Percentiles rank a stretch among this genome's conserved stretches.
Conservation (phyloP, 164 flowering plant species). For the Taxillus chinensis region DNA sequence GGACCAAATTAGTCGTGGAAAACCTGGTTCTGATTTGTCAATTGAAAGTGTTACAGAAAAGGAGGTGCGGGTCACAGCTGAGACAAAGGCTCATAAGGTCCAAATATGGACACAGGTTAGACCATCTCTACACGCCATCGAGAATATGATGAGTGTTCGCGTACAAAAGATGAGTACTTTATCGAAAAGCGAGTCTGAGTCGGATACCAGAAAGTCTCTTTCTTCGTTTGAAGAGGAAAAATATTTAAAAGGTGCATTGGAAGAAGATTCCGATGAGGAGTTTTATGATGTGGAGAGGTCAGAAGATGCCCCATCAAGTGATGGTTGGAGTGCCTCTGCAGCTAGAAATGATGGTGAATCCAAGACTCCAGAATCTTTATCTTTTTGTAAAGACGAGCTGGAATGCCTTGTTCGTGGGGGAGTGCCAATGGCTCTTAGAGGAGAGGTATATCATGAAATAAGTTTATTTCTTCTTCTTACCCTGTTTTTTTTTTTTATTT, state of each 20-base stretch:
- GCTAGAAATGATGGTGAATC: slow-evolving; percentile 20
- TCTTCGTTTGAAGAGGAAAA: slow-evolving; percentile 35
- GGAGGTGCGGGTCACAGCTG: slow-evolving; percentile 13
- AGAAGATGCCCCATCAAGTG: slow-evolving; percentile 46
- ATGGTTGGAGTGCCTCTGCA: slow-evolving; percentile 18
- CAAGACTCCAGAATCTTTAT: slow-evolving; percentile 24
- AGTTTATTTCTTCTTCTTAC: neutral
- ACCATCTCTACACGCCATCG: slow-evolving; percentile 64
- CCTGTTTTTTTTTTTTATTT: too few relatives aligned
- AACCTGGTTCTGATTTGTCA: slow-evolving; percentile 18
- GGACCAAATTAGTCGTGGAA: slow-evolving; percentile 15
- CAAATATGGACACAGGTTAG: slow-evolving; percentile 74
- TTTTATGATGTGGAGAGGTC: slow-evolving; percentile 85
- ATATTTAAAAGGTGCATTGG: slow-evolving; percentile 28
- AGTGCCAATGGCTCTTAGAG: slow-evolving; percentile 93
- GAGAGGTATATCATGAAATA: slow-evolving; percentile 52
- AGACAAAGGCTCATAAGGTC: slow-evolving; percentile 24
- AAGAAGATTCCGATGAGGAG: slow-evolving; percentile 88
- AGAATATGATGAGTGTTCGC: slow-evolving; percentile 76
- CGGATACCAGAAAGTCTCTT: slow-evolving; percentile 22
- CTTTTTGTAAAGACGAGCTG: slow-evolving; percentile 78
- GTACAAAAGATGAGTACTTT: slow-evolving; percentile 42
- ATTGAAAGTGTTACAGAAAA: slow-evolving; percentile 21
- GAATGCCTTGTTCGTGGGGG: slow-evolving; percentile 92
- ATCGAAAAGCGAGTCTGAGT: slow-evolving; percentile 25